Base-by-base conservation (phyloP, 352 stramenopile species). In the Phytopythium litorale region DNA sequence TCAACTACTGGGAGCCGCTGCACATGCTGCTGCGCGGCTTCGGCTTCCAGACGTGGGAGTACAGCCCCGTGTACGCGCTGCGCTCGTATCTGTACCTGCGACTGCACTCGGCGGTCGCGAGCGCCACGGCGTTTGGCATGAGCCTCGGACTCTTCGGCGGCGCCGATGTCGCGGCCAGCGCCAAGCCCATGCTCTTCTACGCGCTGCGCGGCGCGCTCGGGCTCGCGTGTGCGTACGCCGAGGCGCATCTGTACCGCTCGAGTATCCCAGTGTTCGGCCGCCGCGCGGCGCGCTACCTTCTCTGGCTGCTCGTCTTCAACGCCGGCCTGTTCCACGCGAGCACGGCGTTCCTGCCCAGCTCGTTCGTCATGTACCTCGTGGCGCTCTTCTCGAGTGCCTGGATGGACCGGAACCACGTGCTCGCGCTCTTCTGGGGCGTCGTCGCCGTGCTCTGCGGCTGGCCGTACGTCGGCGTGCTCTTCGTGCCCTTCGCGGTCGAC, bases 1-100 rank as follows among this genome's bases (percentile, higher is more conserved):
- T 96, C 73, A 99, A 99, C 83, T 99, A 99, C 78, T 99, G 97
- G 97, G 97, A 99, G 78, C 97, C 96, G 32, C 80, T 99, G n/a
- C 97, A 99, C 75, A 98, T 95, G 60, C 51, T 99, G 48, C 69
- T 98, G n/a, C 97, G 98, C 74, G 83, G 85, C 60, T 91, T 92
- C 56, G 89, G 89, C 25, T 87, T 96, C 63, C 89, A 97, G 72
- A 96, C 89, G 23, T 97, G 89, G 89, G 89, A 97, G 71, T 94
- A 95, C 64, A 87, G 90, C 19, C 93, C 97, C 45, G 64, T 88
- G 67, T 99, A 96, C 73, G 96, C 96, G 18, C 81, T 99, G 38
- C 91, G 97, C 53, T 98, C 96, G 51, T 99, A 99, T 68, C 68
- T 95, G 0, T 99, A 99, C 69, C 68, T 99, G 19, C 23, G 71